Base-by-base conservation (phyloP, 768 basidiomycete genomes). In the Boletellus emodensis region DNA sequence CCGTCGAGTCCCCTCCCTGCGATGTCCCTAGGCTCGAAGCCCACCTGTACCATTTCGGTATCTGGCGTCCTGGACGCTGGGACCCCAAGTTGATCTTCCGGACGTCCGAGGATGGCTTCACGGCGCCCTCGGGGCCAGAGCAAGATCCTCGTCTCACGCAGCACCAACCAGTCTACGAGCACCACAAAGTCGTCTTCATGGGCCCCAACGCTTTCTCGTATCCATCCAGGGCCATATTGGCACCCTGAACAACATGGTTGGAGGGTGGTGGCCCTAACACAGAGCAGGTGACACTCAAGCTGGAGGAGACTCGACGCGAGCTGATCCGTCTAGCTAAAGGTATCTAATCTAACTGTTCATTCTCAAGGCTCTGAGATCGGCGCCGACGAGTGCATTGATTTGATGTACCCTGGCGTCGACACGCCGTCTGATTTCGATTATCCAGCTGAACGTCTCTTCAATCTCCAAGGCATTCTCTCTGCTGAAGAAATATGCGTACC, bases 161-260 rank as follows among this genome's bases (percentile, higher is more conserved):
- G n/a, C n/a, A n/a, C n/a, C n/a, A n/a, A n/a, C n/a, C n/a, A n/a
- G n/a, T n/a, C n/a, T n/a, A n/a, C n/a, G n/a, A n/a, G n/a, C n/a
- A n/a, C n/a, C n/a, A n/a, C n/a, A 46, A 71, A 22, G 71, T 72
- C 49, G 44, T 72, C 35, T 26, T 73, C 30, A 70, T 73, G 68
- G 72, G 72, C 51, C 55, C 9, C 34, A 47, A 18, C 4, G 69
- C 61, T 8, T 73, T 69, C 53, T 71, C 18, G 51, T 14, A 41
- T 68, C 64, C 51, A 67, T 73, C 46, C 44, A 68, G 60, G 61
- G n/a, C n/a, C 30, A 40, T 30, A 45, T 45, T 6, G 18, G 33
- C 32, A 24, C 1, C 18, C 15, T 36, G 14, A 45, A 36, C 13
- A n/a, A 20, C 17, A 3, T 20, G 34, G 43, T 11, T 33, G 13